Evolutionary conservation across 1,284 basidiomycete genomes (phyloP).

Genomic region (Trichosporon sp.): DNA sequence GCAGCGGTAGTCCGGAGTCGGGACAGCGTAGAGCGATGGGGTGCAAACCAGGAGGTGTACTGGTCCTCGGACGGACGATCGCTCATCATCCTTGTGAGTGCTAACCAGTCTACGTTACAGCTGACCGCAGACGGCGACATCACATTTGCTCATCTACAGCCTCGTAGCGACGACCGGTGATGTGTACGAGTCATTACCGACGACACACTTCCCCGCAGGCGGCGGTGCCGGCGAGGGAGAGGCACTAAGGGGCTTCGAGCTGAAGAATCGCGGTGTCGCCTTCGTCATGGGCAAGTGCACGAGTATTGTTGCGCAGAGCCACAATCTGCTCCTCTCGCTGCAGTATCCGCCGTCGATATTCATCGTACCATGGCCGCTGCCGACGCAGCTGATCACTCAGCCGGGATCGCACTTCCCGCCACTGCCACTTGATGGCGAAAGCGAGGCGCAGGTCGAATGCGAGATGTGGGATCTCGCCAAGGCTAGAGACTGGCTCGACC

Average conservation of each 20-base stretch:
- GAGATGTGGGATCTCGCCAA: constrained; percentile 37
- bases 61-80: constrained; percentile 75
- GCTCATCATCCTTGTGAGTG: constrained; percentile 67
- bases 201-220: constrained; percentile 57
- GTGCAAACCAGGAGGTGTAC: constrained; percentile 62
- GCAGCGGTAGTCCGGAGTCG: constrained; percentile 68
- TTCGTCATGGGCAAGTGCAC: constrained; percentile 35
- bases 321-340: constrained; percentile 34
- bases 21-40: constrained; percentile 70
- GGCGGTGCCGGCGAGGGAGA: constrained; percentile 81
- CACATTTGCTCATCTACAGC: constrained; percentile 68
- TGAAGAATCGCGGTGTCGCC: constrained; percentile 57
- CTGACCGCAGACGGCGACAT: constrained; percentile 60
- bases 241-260: constrained; percentile 65
- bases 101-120: not conserved
- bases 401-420: constrained; percentile 39
- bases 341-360: constrained; percentile 37
- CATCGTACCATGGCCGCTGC: constrained; percentile 36
- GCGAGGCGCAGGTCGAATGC: constrained; percentile 39
- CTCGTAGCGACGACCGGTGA: constrained; percentile 58
- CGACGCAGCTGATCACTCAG: constrained; percentile 26
- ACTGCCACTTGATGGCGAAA: constrained; percentile 38
- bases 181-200: constrained; percentile 25
- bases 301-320: constrained; percentile 27
- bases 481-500: constrained; percentile 27